A percentile compares a stretch with the other conserved stretches of the same genome.
These are phyloP conservation scores for Phytophthora sp. DNA, from an alignment of 352 stramenopile genomes.

Conservation along the genomic window DNA sequence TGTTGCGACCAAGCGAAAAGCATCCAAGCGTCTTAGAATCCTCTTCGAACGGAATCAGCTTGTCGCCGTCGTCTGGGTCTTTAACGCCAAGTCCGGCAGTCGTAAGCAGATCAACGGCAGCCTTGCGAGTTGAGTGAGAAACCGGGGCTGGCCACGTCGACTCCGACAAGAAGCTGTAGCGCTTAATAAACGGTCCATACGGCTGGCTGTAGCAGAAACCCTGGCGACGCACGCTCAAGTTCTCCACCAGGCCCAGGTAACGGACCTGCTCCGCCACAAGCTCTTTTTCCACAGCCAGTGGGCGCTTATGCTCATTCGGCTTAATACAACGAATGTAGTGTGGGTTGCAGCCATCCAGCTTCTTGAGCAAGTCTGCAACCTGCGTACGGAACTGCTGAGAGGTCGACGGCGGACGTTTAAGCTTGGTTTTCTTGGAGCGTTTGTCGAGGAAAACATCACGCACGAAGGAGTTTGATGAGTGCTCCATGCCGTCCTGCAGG, in stretches of 20 bases:
- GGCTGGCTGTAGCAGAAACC: slow-evolving; percentile 87
- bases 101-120: slow-evolving; percentile 75
- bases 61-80: slow-evolving; percentile 50
- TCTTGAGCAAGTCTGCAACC: slow-evolving; percentile 80
- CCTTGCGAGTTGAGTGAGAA: slow-evolving; percentile 75
- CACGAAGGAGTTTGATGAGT: slow-evolving; percentile 77
- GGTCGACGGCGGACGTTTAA: slow-evolving; percentile 83
- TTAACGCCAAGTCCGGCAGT: slow-evolving; percentile 63
- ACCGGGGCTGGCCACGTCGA: slow-evolving; percentile 75
- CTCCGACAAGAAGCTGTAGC: slow-evolving; percentile 85
- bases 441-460: slow-evolving; percentile 84
- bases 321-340: slow-evolving; percentile 94
- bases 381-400: slow-evolving; percentile 87
- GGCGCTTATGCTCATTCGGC: slow-evolving; percentile 88
- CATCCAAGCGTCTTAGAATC: slow-evolving; percentile 76
- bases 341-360: slow-evolving; percentile 87
- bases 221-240: slow-evolving; percentile 82
- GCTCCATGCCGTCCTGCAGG: slow-evolving; percentile 72
- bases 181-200: slow-evolving; percentile 83
- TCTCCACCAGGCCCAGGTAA: slow-evolving; percentile 85
- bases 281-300: slow-evolving; percentile 67
- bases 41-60: slow-evolving; percentile 75
- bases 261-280: slow-evolving; percentile 81
- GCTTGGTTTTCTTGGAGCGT: slow-evolving; percentile 78
- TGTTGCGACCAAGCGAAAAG: slow-evolving; percentile 87